A percentile compares a stretch with the other conserved stretches of the same genome.
Evolutionary conservation across 495 filamentous ascomycete species (phyloP).

Genomic region (Clohesyomyces aquaticus): DNA sequence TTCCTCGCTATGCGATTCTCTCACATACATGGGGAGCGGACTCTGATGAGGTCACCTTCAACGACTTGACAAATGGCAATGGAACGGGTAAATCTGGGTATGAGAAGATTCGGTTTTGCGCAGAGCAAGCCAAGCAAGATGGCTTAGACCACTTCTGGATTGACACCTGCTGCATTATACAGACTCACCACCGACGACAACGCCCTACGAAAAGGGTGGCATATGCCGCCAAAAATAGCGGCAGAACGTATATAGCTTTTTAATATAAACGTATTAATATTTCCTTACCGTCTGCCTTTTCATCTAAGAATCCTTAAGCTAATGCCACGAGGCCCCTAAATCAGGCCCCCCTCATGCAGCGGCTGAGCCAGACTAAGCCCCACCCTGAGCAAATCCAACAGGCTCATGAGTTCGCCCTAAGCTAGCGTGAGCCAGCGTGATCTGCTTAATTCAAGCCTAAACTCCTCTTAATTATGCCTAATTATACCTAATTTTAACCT

Average conservation of each 20-base stretch:
- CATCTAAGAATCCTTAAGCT: not conserved
- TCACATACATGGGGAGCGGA: not conserved
- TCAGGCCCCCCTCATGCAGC: not conserved
- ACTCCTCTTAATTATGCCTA: no score
- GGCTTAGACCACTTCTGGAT: not conserved
- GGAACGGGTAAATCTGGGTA: not conserved
- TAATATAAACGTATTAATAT: slow-evolving; percentile 4
- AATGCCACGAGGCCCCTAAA: not conserved
- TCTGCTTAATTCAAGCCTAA: not conserved
- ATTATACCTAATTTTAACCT: slow-evolving; percentile 36
- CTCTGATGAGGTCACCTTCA: not conserved
- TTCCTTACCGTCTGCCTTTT: not conserved
- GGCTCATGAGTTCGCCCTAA: not conserved
- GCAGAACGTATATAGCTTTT: slow-evolving; percentile 6
- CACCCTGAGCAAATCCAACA: not conserved
- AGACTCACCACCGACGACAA: slow-evolving; percentile 12
- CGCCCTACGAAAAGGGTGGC: slow-evolving; percentile 15
- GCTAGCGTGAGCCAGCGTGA: not conserved
- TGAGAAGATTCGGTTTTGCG: not conserved
- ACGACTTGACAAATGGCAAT: not conserved
- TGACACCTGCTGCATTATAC: slow-evolving; percentile 4
- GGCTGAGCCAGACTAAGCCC: not conserved
- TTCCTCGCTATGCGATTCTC: not conserved
- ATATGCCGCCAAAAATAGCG: slow-evolving; percentile 14
- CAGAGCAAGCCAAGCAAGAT: not conserved